These are phyloP conservation scores for Pichia membranifaciens DNA, from an alignment of 805 yeast species.

Conservation along the genomic window DNA sequence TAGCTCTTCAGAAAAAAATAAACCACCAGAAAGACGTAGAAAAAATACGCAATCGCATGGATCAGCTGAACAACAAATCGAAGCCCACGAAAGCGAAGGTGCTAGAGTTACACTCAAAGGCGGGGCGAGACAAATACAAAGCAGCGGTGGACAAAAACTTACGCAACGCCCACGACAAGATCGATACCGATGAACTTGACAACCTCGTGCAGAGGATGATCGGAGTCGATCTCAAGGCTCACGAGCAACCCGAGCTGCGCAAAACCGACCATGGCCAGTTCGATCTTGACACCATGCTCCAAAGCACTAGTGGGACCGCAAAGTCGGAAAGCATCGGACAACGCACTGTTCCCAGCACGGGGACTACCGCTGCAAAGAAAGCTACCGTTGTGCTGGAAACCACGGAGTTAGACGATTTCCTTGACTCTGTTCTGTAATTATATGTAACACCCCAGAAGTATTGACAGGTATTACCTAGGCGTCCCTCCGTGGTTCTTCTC, in stretches of 20 bases:
- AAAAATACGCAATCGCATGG: constrained; percentile 6
- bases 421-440: constrained; percentile 10
- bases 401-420: constrained; percentile 11
- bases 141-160: constrained; percentile 11
- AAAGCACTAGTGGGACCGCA: too few relatives aligned
- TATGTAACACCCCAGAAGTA: neutral
- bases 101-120: constrained; percentile 12
- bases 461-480: too few relatives aligned
- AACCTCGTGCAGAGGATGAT: constrained; percentile 13
- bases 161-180: neutral
- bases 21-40: constrained; percentile 16
- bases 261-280: neutral
- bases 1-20: constrained; percentile 13
- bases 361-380: neutral
- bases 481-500: too few relatives aligned
- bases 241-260: too few relatives aligned
- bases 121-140: constrained; percentile 15
- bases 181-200: constrained; percentile 8
- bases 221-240: constrained; percentile 9
- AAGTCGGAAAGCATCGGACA: too few relatives aligned
- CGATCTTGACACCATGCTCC: constrained; percentile 3
- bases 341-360: too few relatives aligned
- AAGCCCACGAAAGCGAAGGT: constrained; percentile 4
- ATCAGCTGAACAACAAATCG: neutral
- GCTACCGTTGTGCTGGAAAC: constrained; percentile 1